Evolutionary conservation across 768 basidiomycete species (phyloP).

Genomic region (Tephrocybe rancida): DNA sequence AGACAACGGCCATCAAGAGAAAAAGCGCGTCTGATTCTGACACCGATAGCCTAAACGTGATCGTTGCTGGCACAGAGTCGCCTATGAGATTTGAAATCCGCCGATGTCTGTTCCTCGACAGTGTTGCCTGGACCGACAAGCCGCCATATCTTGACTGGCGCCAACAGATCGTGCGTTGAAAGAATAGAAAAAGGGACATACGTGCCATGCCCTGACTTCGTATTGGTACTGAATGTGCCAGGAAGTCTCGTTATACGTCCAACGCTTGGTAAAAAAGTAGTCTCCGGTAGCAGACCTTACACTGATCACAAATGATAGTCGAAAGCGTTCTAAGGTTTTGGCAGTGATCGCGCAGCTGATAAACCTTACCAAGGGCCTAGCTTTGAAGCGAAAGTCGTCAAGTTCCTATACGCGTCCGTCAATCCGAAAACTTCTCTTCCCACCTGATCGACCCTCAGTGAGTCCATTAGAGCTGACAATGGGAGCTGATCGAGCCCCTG

Average conservation of each 20-base stretch:
- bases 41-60: not conserved
- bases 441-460: not conserved
- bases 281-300: no score
- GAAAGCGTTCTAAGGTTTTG: not conserved
- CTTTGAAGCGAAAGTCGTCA: not conserved
- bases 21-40: slow-evolving; percentile 4
- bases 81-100: slow-evolving; percentile 4
- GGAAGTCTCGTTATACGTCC: not conserved
- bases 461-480: not conserved
- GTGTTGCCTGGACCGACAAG: not conserved
- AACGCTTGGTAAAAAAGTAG: slow-evolving; percentile 3
- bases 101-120: not conserved
- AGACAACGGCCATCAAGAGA: slow-evolving; percentile 7
- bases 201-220: slow-evolving; percentile 5
- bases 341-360: not conserved
- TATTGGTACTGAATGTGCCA: slow-evolving; percentile 11
- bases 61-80: not conserved
- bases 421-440: not conserved
- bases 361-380: not conserved
- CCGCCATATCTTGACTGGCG: slow-evolving; percentile 7
- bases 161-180: not conserved
- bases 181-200: not conserved
- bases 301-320: not conserved
- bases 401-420: not conserved
- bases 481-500: no score